phyloP scores from a whole-genome alignment of 1,284 basidiomycete species.

The Moniliella sp. region DNA sequence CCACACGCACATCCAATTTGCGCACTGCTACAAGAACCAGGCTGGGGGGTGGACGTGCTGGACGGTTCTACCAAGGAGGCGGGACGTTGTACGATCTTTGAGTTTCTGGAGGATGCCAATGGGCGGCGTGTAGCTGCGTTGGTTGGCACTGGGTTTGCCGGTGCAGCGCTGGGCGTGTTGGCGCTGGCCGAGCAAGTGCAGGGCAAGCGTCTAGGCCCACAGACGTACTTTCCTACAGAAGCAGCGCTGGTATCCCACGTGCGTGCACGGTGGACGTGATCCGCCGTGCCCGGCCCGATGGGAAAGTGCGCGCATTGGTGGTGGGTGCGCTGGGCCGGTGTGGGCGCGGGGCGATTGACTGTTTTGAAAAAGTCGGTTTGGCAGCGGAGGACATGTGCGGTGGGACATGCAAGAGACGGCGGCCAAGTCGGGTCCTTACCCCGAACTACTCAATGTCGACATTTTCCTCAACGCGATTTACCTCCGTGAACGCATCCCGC shows the following conservation, averaged over 20 bases:
- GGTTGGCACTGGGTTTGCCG: conserved; percentile 91
- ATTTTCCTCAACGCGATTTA: conserved; percentile 99
- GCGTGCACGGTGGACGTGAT: conserved; percentile 43
- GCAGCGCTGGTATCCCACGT: conserved; percentile 24
- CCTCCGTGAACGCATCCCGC: conserved; percentile 65
- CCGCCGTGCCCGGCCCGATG: conserved; percentile 40
- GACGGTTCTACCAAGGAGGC: conserved; percentile 62
- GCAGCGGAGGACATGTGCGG: conserved; percentile 62
- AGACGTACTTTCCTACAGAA: conserved; percentile 56
- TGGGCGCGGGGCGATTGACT: conserved; percentile 82
- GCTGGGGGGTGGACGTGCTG: conserved; percentile 69
- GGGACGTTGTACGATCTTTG: conserved; percentile 86
- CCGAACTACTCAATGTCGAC: conserved; percentile 85
- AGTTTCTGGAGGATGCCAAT: conserved; percentile 69
- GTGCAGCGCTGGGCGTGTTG: conserved; percentile 75
- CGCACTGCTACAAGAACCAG: conserved; percentile 93
- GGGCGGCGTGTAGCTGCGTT: conserved; percentile 93
- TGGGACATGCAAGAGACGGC: conserved; percentile 88
- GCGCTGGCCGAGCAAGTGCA: conserved; percentile 44
- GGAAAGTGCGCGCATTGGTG: conserved; percentile 63
- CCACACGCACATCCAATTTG: conserved; percentile 81
- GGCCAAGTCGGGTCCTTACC: conserved; percentile 84
- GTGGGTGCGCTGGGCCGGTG: conserved; percentile 90
- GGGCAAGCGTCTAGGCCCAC: conserved; percentile 38
- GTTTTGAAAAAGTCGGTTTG: conserved; percentile 78